Evolutionary conservation across 441 rosid genomes (phyloP).

Genomic region (Eutrema salsugineum): DNA sequence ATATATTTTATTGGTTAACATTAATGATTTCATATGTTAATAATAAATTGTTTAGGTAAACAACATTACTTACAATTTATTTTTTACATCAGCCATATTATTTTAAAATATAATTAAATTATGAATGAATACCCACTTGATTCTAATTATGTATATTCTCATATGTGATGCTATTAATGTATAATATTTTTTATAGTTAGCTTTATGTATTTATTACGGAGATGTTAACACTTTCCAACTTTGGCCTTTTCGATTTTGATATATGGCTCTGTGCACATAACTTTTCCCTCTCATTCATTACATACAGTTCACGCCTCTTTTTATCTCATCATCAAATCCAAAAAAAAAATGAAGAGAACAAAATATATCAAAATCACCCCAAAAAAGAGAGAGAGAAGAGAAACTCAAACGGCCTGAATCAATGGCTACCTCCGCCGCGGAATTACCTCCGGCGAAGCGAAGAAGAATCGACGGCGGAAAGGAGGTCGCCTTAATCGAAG

Average conservation of each 20-base stretch:
- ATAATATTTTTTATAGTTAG: neutral
- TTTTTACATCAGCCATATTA: too few relatives aligned
- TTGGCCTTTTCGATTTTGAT: conserved; percentile 27
- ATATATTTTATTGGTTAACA: too few relatives aligned
- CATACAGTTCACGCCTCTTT: conserved; percentile 19
- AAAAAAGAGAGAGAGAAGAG: neutral
- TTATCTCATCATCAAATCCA: conserved; percentile 5
- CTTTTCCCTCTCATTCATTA: conserved; percentile 21
- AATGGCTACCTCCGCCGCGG: conserved; percentile 15
- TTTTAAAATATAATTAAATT: too few relatives aligned
- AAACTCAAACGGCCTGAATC: neutral
- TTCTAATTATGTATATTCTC: too few relatives aligned
- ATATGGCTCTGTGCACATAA: conserved; percentile 7
- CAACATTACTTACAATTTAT: too few relatives aligned
- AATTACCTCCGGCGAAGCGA: conserved; percentile 16
- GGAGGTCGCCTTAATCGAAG: conserved; percentile 21
- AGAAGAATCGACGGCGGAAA: neutral
- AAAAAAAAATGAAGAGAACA: neutral
- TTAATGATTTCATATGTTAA: too few relatives aligned
- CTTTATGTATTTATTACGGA: conserved; percentile 24
- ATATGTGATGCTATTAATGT: neutral
- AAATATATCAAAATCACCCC: neutral
- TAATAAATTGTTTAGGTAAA: too few relatives aligned
- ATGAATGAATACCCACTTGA: neutral
- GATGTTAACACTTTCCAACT: conserved; percentile 32